These are phyloP conservation scores for Trametes elegans DNA, from an alignment of 768 basidiomycete genomes.

Conservation along the genomic window DNA sequence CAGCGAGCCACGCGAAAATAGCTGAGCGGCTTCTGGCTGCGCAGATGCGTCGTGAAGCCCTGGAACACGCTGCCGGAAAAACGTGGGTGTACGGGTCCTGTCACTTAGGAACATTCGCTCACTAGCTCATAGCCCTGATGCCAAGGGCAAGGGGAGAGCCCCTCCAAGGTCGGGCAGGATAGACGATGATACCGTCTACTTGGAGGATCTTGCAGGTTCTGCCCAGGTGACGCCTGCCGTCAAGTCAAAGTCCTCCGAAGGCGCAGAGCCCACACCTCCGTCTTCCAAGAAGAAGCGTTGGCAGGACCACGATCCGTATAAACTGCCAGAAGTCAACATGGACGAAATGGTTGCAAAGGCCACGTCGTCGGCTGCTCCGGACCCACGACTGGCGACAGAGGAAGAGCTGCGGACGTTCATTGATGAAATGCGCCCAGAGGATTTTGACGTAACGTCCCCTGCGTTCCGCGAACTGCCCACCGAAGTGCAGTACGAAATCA, in stretches of 20 bases:
- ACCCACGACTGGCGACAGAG: slow-evolving; percentile 94
- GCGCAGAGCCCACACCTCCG: slow-evolving; percentile 36
- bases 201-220: slow-evolving; percentile 76
- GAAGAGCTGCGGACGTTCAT: slow-evolving; percentile 92
- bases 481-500: slow-evolving; percentile 97
- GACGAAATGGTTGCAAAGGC: slow-evolving; percentile 60
- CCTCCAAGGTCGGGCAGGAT: slow-evolving; percentile 47
- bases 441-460: slow-evolving; percentile 88
- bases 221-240: slow-evolving; percentile 52
- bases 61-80: slow-evolving; percentile 54
- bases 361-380: slow-evolving; percentile 61
- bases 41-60: slow-evolving; percentile 85
- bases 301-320: slow-evolving; percentile 87
- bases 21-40: slow-evolving; percentile 93
- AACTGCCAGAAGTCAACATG: slow-evolving; percentile 80
- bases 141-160: slow-evolving; percentile 47
- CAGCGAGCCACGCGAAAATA: slow-evolving; percentile 77
- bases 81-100: slow-evolving; percentile 35
- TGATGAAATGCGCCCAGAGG: slow-evolving; percentile 93
- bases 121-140: not conserved
- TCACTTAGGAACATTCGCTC: not conserved
- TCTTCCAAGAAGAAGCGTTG: slow-evolving; percentile 64
- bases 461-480: slow-evolving; percentile 92
- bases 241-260: slow-evolving; percentile 3
- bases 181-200: slow-evolving; percentile 76